Evolutionary conservation across 2,329 filamentous ascomycete genomes (phyloP), one percentile per base, ranked within the genome.

Genomic region (Exserohilum rostratum): DNA sequence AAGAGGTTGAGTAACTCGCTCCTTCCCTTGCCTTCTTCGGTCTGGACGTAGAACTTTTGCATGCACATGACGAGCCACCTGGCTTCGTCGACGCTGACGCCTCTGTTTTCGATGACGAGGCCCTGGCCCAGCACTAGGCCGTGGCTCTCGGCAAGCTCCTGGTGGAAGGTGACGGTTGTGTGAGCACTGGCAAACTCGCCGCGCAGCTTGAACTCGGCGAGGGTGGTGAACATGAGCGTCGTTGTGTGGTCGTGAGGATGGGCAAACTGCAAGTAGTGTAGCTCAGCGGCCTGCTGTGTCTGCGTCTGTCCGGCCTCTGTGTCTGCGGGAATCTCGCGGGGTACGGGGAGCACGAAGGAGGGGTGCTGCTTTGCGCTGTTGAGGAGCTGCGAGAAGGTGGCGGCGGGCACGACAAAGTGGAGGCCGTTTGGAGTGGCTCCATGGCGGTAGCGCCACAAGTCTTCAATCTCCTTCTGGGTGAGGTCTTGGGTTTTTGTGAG

Each of bases 191-290:
- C 91, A 71, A 87, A 99, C 75, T 96, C 90, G 46, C 93, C 93
- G 46, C 93, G 84, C 53, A 91, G 79, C 81, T 98, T 97, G 80
- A 90, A 99, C 73, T 97, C 91, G 13, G 91, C 93, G 29, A 99
- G 83, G 70, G 95, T 90, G 0, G 95, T 99, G 78, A 99, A 98
- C 30, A 99, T 86, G 5, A 98, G 78, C 29, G 78, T 84, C 0
- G 78, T 77, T 1, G 80, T 82, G 1, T 82, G 77, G 2, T 82
- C 80, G 0, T 87, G 83, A 56, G 96, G 93, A 76, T 96, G 97
- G 0, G 90, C 90, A 91, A 96, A 99, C 77, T 99, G 93, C 58
- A 99, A 78, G 76, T 96, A 96, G 77, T 99, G 95, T 40, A 99
- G 92, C 76, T 98, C 95, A 42, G 92, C 91, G 46, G 90, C 91